These are phyloP conservation scores for Phytopythium sindhum DNA, from an alignment of 352 stramenopile species.

Conservation along the genomic window DNA sequence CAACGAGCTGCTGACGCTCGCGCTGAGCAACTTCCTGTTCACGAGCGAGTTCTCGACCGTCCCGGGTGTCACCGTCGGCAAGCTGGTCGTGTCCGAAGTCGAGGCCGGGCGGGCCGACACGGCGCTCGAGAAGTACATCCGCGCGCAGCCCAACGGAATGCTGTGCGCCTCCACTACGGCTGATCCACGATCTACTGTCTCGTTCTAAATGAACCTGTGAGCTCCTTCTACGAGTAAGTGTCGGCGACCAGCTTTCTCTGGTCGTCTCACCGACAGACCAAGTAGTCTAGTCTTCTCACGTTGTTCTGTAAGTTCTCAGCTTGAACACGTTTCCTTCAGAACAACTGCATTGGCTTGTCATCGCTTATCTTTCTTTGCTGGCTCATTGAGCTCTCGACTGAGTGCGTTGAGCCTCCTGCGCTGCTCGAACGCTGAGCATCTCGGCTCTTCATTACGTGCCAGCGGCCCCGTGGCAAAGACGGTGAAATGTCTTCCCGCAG, in stretches of 20 bases:
- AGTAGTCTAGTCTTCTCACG: too few relatives aligned
- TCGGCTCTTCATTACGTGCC: slow-evolving; percentile 32
- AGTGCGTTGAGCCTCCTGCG: slow-evolving; percentile 47
- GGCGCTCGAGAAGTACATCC: slow-evolving; percentile 43
- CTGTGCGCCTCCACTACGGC: background rate
- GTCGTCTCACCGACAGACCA: too few relatives aligned
- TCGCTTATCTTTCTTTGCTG: background rate
- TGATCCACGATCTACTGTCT: background rate
- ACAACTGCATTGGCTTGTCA: background rate
- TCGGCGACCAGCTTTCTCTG: too few relatives aligned
- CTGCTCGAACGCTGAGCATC: slow-evolving; percentile 27
- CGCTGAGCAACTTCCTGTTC: slow-evolving; percentile 58
- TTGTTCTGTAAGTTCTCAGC: too few relatives aligned
- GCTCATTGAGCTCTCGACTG: slow-evolving; percentile 3
- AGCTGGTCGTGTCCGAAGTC: slow-evolving; percentile 34
- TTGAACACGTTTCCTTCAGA: background rate
- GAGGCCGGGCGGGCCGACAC: slow-evolving; percentile 49
- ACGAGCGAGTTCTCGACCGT: slow-evolving; percentile 44
- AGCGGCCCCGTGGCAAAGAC: slow-evolving; percentile 51
- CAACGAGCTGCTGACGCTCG: slow-evolving; percentile 53
- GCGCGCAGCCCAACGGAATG: background rate
- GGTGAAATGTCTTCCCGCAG: slow-evolving; percentile 55
- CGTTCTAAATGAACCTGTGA: slow-evolving; percentile 1
- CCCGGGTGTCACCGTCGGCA: slow-evolving; percentile 20
- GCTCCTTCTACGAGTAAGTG: too few relatives aligned